These are phyloP conservation scores for Hypoxylon subgilvum DNA, from an alignment of 495 filamentous ascomycete species.

Conservation along the genomic window DNA sequence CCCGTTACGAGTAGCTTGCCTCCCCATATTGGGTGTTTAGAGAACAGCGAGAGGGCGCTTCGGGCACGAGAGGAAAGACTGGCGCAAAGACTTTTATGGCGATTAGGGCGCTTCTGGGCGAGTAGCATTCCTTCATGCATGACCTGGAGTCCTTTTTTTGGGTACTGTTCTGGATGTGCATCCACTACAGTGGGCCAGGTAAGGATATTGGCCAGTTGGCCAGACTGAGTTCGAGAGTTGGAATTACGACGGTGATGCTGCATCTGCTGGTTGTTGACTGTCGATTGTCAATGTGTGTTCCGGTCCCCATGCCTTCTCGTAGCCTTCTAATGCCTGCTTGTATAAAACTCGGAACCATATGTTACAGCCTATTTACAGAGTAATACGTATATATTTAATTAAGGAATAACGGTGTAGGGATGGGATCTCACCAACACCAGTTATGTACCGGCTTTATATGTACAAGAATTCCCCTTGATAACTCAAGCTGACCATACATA, in stretches of 20 bases:
- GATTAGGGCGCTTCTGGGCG: conserved; percentile 47
- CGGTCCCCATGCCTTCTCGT: too few relatives aligned
- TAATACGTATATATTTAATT: too few relatives aligned
- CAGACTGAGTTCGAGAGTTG: conserved; percentile 30
- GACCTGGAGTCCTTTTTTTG: conserved; percentile 63
- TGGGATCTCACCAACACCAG: too few relatives aligned
- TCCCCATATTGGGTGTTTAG: conserved; percentile 30
- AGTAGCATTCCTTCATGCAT: conserved; percentile 53
- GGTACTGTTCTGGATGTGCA: conserved; percentile 59
- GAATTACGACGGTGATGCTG: conserved; percentile 36
- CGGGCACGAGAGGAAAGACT: conserved; percentile 49
- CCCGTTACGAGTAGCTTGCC: conserved; percentile 2
- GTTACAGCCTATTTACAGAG: too few relatives aligned
- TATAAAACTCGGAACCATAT: too few relatives aligned
- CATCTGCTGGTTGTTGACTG: too few relatives aligned
- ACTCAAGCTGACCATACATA: too few relatives aligned
- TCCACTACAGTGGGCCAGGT: conserved; percentile 46
- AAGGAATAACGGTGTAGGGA: too few relatives aligned
- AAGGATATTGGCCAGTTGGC: conserved; percentile 18
- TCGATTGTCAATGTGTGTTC: too few relatives aligned
- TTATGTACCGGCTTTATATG: too few relatives aligned
- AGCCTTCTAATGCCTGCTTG: too few relatives aligned
- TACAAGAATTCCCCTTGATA: too few relatives aligned
- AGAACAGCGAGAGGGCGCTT: conserved; percentile 37
- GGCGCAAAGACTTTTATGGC: conserved; percentile 58